Percentiles rank a stretch among this genome's conserved stretches.
Conservation (phyloP, 176 grass and related monocot species). For the Saccharum officinarum region DNA sequence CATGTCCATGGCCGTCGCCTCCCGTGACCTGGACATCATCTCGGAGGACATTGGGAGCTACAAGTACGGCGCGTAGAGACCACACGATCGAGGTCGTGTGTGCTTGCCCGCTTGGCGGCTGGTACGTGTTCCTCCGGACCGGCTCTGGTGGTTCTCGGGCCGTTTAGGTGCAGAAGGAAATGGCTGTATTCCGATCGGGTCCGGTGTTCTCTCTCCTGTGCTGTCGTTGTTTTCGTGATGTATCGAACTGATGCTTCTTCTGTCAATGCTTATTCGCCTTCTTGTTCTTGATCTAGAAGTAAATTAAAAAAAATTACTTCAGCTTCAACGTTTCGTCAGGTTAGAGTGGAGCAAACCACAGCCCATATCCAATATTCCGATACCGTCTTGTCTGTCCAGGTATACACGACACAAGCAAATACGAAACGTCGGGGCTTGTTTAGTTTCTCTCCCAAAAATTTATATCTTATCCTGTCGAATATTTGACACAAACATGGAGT, state of each 20-base stretch:
- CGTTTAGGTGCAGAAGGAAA: slow-evolving; percentile 27
- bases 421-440: too few species aligned
- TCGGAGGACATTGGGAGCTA: slow-evolving; percentile 49
- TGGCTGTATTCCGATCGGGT: background rate
- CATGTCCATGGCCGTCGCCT: slow-evolving; percentile 54
- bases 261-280: slow-evolving; percentile 4
- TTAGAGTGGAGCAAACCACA: background rate
- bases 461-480: too few species aligned
- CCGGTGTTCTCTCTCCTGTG: background rate
- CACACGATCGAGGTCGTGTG: background rate
- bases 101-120: background rate
- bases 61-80: slow-evolving; percentile 43
- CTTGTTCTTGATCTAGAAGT: slow-evolving; percentile 25
- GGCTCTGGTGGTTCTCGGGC: background rate
- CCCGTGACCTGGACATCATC: slow-evolving; percentile 59
- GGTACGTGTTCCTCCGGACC: background rate
- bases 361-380: too few species aligned
- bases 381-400: background rate
- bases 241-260: background rate
- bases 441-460: too few species aligned
- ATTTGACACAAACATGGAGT: too few species aligned
- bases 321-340: background rate
- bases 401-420: background rate
- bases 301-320: slow-evolving; percentile 26
- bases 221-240: slow-evolving; percentile 12